These are phyloP conservation scores for Wickerhamiella galacta DNA, from an alignment of 805 yeast genomes.

Conservation along the genomic window DNA sequence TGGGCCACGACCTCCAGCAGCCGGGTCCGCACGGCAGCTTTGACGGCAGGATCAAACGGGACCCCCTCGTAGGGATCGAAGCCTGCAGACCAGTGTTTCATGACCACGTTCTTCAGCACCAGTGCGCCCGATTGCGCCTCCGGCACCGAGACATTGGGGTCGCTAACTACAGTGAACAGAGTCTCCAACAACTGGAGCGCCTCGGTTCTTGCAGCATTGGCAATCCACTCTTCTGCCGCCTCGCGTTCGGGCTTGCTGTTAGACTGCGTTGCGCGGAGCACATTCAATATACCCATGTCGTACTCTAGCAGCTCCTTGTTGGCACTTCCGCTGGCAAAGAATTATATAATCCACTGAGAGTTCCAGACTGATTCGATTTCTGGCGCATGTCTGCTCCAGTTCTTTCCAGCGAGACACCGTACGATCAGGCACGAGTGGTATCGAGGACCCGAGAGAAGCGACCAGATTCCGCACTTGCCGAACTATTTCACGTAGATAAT, in stretches of 20 bases:
- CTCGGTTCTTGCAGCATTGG: neutral
- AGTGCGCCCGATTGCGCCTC: slow-evolving; percentile 41
- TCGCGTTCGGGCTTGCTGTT: neutral
- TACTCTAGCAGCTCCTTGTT: too few species aligned
- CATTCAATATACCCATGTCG: neutral
- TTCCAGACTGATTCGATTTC: neutral
- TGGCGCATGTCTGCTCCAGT: slow-evolving; percentile 37
- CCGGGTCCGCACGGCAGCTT: slow-evolving; percentile 32
- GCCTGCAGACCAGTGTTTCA: slow-evolving; percentile 68
- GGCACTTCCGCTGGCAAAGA: too few species aligned
- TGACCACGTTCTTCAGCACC: slow-evolving; percentile 50
- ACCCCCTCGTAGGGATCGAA: slow-evolving; percentile 60
- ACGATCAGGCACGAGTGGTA: slow-evolving; percentile 27
- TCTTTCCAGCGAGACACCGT: slow-evolving; percentile 60
- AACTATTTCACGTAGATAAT: slow-evolving; percentile 40
- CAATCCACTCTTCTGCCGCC: slow-evolving; percentile 3
- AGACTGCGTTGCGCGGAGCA: neutral
- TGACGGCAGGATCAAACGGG: slow-evolving; percentile 37
- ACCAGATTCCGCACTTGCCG: slow-evolving; percentile 21
- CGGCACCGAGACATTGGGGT: neutral
- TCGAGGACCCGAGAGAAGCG: slow-evolving; percentile 14
- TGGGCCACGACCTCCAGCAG: slow-evolving; percentile 32
- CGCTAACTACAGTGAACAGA: slow-evolving; percentile 7
- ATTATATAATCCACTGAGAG: neutral
- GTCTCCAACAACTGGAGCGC: slow-evolving; percentile 9